phyloP scores from a whole-genome alignment of 352 stramenopile genomes.

The Pythium angustatum region DNA sequence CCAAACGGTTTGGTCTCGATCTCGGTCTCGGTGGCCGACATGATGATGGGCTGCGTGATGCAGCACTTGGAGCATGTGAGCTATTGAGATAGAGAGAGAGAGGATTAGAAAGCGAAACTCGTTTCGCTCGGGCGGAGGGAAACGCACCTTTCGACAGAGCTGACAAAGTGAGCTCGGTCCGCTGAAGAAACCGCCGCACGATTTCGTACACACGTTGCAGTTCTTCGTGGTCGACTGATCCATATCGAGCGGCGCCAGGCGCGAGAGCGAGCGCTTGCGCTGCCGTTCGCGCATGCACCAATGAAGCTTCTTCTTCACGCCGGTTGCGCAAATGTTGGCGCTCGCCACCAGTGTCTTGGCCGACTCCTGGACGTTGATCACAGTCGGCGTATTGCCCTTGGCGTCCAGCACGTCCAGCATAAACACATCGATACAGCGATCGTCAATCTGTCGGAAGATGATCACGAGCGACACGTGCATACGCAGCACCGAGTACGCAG shows the following conservation, averaged over 20 bases:
- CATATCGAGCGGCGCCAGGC: constrained; percentile 7
- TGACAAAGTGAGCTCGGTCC: constrained; percentile 21
- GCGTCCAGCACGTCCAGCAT: constrained; percentile 47
- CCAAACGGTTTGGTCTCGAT: constrained; percentile 20
- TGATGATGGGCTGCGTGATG: constrained; percentile 23
- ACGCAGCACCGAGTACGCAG: constrained; percentile 36
- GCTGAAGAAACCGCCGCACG: constrained; percentile 15
- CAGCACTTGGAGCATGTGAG: constrained; percentile 28
- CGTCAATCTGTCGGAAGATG: constrained; percentile 46
- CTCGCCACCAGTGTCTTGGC: constrained; percentile 34
- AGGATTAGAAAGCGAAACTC: too few species aligned
- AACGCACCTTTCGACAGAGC: constrained; percentile 24
- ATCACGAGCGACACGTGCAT: constrained; percentile 46
- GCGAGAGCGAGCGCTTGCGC: constrained; percentile 14
- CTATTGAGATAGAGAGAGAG: not conserved
- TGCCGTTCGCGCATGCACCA: constrained; percentile 42
- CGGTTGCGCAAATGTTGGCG: constrained; percentile 36
- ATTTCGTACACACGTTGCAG: constrained; percentile 24
- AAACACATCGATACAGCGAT: constrained; percentile 47
- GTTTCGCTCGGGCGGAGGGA: too few species aligned
- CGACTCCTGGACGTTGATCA: constrained; percentile 47
- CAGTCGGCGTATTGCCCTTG: constrained; percentile 36
- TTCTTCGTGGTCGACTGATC: constrained; percentile 14
- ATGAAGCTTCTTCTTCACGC: constrained; percentile 56
- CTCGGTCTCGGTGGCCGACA: constrained; percentile 14